Percentiles rank a stretch among this genome's conserved stretches.
phyloP scores from a whole-genome alignment of 768 basidiomycete genomes.

The Nidularia sp. region DNA sequence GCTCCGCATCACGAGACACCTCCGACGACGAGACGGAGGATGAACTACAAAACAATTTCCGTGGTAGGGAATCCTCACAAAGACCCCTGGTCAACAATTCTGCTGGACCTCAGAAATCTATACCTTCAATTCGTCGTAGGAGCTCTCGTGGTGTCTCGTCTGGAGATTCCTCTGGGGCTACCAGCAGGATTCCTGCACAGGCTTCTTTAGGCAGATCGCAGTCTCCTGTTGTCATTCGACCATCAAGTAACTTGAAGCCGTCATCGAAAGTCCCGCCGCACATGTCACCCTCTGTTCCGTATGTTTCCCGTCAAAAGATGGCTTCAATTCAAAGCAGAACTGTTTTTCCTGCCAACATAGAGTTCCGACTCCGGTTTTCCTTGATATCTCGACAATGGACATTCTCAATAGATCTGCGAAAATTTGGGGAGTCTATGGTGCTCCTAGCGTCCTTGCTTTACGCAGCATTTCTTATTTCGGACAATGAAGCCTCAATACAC shows the following conservation, averaged over 20 bases:
- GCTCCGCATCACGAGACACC: slow-evolving; percentile 47
- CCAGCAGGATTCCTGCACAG: slow-evolving; percentile 19
- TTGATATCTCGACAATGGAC: slow-evolving; percentile 33
- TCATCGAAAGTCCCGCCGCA: slow-evolving; percentile 22
- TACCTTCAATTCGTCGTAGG: slow-evolving; percentile 13
- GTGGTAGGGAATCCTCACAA: slow-evolving; percentile 36
- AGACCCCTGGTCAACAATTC: no score
- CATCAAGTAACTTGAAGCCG: slow-evolving; percentile 26
- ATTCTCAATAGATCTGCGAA: slow-evolving; percentile 59
- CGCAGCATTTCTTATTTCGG: slow-evolving; percentile 45
- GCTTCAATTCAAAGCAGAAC: slow-evolving; percentile 16
- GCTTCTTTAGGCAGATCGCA: slow-evolving; percentile 65
- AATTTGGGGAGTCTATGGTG: slow-evolving; percentile 59
- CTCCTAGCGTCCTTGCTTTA: slow-evolving; percentile 61
- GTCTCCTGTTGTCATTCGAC: slow-evolving; percentile 49
- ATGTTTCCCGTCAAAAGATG: slow-evolving; percentile 38
- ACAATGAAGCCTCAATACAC: slow-evolving; percentile 22
- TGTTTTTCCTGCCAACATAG: slow-evolving; percentile 46
- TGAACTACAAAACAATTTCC: slow-evolving; percentile 28
- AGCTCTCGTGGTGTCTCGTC: slow-evolving; percentile 32
- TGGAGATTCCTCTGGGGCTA: slow-evolving; percentile 32
- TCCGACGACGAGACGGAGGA: slow-evolving; percentile 62
- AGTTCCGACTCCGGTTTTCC: slow-evolving; percentile 40
- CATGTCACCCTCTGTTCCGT: slow-evolving; percentile 38
- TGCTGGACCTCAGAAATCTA: no score